phyloP scores from a whole-genome alignment of 179 eudicot species.

The Nepenthes alata region DNA sequence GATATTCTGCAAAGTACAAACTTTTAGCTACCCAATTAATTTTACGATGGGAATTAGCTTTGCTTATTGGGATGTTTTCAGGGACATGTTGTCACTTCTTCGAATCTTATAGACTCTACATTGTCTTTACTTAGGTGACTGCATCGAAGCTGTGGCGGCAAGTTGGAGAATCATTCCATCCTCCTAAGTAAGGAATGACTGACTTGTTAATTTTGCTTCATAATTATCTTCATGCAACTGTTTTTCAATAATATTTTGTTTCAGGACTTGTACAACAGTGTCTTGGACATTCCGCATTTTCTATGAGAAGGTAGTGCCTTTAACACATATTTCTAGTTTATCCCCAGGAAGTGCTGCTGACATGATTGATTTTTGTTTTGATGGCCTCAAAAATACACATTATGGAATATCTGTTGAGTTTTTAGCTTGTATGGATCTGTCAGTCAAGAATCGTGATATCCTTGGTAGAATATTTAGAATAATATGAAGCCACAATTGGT shows the following conservation, averaged over 20 bases:
- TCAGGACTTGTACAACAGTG: constrained; percentile 93
- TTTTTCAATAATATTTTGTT: constrained; percentile 1
- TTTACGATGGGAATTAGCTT: no score
- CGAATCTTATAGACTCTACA: neutral
- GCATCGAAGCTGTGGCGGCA: constrained; percentile 83
- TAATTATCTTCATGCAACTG: neutral
- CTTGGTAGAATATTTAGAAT: no score
- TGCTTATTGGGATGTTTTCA: no score
- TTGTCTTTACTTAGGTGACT: constrained; percentile 48
- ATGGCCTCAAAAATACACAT: no score
- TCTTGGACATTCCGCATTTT: constrained; percentile 91
- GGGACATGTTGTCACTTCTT: neutral
- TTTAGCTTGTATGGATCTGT: no score
- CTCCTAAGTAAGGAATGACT: constrained; percentile 67
- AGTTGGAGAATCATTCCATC: constrained; percentile 87
- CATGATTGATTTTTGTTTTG: neutral
- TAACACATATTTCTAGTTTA: neutral
- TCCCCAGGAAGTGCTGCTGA: neutral
- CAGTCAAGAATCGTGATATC: no score
- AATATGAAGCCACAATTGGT: no score
- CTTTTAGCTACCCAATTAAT: no score
- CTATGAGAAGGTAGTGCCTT: constrained; percentile 70
- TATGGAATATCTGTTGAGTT: no score
- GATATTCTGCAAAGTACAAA: no score
- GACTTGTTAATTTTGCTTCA: neutral